phyloP scores from a whole-genome alignment of 495 filamentous ascomycete genomes.

The Daldinia grandis region DNA sequence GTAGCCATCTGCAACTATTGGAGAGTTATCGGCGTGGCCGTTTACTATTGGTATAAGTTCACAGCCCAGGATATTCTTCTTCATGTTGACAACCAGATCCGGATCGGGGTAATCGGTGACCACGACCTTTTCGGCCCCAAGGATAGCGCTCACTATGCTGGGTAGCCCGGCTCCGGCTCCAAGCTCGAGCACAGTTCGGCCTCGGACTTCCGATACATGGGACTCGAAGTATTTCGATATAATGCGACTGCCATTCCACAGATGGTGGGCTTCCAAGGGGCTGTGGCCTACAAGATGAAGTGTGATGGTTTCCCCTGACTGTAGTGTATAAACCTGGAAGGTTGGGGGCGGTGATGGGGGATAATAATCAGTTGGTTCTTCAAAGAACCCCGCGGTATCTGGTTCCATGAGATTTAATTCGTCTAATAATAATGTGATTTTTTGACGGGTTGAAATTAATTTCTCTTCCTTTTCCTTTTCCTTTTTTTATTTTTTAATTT shows the following conservation, averaged over 20 bases:
- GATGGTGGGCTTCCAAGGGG: slow-evolving; percentile 88
- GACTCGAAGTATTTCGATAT: slow-evolving; percentile 80
- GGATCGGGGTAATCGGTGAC: slow-evolving; percentile 90
- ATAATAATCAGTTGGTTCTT: slow-evolving; percentile 82
- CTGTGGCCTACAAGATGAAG: slow-evolving; percentile 89
- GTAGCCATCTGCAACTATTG: slow-evolving; percentile 69
- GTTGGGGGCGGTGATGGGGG: slow-evolving; percentile 74
- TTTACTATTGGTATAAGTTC: slow-evolving; percentile 32
- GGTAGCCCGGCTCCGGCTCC: slow-evolving; percentile 90
- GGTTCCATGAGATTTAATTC: slow-evolving; percentile 26
- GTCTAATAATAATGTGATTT: not conserved
- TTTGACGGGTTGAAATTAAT: not conserved
- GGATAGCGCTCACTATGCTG: slow-evolving; percentile 75
- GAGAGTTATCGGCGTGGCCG: slow-evolving; percentile 31
- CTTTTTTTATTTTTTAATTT: too few species aligned
- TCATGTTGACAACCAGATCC: slow-evolving; percentile 79
- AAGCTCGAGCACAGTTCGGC: slow-evolving; percentile 81
- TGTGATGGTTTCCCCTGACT: slow-evolving; percentile 69
- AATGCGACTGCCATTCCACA: slow-evolving; percentile 87
- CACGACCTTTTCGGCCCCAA: slow-evolving; percentile 73
- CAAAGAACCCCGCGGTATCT: slow-evolving; percentile 67
- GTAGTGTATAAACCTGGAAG: slow-evolving; percentile 71
- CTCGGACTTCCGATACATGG: slow-evolving; percentile 63
- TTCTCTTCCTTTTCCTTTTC: not conserved
- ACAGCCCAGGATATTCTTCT: slow-evolving; percentile 70